phyloP scores from a whole-genome alignment of 2,329 filamentous ascomycete genomes.

The Aspergillus sp. region DNA sequence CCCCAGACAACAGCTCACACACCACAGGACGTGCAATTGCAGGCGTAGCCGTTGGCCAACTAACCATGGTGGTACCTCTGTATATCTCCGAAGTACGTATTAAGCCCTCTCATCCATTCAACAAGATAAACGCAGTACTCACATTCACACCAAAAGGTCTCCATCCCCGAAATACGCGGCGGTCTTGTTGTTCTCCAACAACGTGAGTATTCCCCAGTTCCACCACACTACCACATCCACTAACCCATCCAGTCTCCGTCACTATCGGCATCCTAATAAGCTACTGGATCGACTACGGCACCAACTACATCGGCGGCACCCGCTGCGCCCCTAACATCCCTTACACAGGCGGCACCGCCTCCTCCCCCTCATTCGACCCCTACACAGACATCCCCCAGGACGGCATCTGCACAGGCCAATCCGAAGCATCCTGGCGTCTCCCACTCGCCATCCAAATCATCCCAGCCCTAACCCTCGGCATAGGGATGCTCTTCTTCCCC shows the following conservation, averaged over 20 bases:
- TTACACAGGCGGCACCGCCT: conserved; percentile 48
- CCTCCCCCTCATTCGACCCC: conserved; percentile 42
- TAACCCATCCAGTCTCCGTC: conserved; percentile 44
- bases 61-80: conserved; percentile 53
- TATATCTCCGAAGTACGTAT: conserved; percentile 51
- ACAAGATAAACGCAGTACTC: background rate
- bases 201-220: conserved; percentile 26
- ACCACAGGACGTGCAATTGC: conserved; percentile 44
- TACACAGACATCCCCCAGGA: conserved; percentile 47
- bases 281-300: conserved; percentile 48
- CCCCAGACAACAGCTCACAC: background rate
- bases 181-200: conserved; percentile 43
- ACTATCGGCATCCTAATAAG: conserved; percentile 41
- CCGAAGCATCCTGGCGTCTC: conserved; percentile 51
- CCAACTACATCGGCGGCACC: conserved; percentile 47
- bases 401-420: conserved; percentile 50
- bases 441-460: conserved; percentile 51
- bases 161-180: conserved; percentile 40
- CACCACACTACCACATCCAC: background rate
- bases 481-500: conserved; percentile 53
- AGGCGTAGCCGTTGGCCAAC: conserved; percentile 46
- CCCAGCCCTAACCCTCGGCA: conserved; percentile 40
- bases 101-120: background rate
- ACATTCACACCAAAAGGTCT: conserved; percentile 40
- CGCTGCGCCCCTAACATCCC: conserved; percentile 52